Evolutionary conservation across 2,329 filamentous ascomycete genomes (phyloP).

Genomic region (Fusarium continuum): DNA sequence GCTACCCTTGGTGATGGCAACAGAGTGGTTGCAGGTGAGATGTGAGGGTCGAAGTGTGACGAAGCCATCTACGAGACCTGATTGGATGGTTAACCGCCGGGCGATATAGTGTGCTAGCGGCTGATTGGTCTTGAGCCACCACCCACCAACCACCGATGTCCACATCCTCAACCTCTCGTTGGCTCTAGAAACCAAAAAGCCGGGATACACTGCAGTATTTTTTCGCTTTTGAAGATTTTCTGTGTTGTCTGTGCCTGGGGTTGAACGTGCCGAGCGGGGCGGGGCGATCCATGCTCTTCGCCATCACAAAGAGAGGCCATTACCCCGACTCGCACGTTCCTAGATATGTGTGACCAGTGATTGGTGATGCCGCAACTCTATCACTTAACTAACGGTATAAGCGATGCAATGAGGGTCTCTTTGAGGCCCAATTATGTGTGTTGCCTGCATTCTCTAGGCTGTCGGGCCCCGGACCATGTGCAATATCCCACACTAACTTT

Average conservation of each 20-base stretch:
- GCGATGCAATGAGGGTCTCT: conserved; percentile 12
- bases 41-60: conserved; percentile 37
- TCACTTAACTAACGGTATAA: conserved; percentile 9
- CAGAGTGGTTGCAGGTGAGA: conserved; percentile 42
- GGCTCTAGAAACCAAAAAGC: conserved; percentile 16
- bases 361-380: conserved; percentile 7
- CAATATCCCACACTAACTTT: conserved; percentile 4
- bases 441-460: conserved; percentile 25
- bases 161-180: conserved; percentile 24
- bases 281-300: conserved; percentile 26
- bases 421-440: conserved; percentile 37
- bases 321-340: conserved; percentile 29
- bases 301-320: conserved; percentile 15
- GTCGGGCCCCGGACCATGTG: conserved; percentile 27
- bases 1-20: conserved; percentile 43
- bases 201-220: conserved; percentile 20
- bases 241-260: conserved; percentile 4
- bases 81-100: conserved; percentile 58
- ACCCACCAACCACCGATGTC: conserved; percentile 31
- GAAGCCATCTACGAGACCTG: conserved; percentile 44
- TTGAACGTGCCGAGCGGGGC: conserved; percentile 23
- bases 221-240: conserved; percentile 9
- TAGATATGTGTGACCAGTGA: conserved; percentile 21
- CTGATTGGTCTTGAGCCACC: conserved; percentile 36
- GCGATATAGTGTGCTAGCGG: conserved; percentile 28